Evolutionary conservation across 1,284 basidiomycete species (phyloP), one percentile per base, ranked within the genome.

Genomic region (Trichosporon asahii): DNA sequence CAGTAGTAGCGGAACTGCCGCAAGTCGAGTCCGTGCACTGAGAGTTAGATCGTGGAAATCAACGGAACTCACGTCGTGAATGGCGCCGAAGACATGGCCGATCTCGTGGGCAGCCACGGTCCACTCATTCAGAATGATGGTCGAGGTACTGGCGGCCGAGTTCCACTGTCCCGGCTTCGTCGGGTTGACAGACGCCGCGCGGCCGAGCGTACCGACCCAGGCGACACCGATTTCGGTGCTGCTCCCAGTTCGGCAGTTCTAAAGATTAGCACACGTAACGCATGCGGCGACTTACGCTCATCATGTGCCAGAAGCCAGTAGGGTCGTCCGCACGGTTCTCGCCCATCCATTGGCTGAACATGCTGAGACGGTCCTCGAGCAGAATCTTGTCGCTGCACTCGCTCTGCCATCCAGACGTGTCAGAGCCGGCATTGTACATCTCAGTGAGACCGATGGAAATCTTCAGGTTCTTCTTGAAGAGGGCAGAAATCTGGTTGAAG

Each of bases 81-180:
- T 93, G n/a, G 93, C 92, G 67, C 93, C 93, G 84, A 95, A 94
- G 78, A 76, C 75, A 74, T 83, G 78, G 61, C 83, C 92, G 72
- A 92, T 93, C 83, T 96, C 94, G 83, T 96, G 94, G 21, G 92
- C 88, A 46, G 95, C 74, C 87, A 76, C 92, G 89, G 82, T 91
- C 91, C 74, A 92, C 87, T 87, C 86, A 57, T 82, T 85, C 40
- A 79, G 76, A 4, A 85, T 84, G 27, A 89, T 86, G 3, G 92
- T 93, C 8, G 92, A 92, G 9, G 96, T 92, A 7, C 89, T 93
- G 0, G 93, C 92, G 3, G 94, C 93, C 29, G 90, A 91, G 33
- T 93, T 90, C 29, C 87, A 80, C 5, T 87, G 85, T 1, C 86
- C 85, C 35, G 55, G 64, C 15, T 68, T 40, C 3, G 84, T 78